Base-by-base conservation (phyloP, 2,329 filamentous ascomycete genomes). In the Phyllachora maydis region DNA sequence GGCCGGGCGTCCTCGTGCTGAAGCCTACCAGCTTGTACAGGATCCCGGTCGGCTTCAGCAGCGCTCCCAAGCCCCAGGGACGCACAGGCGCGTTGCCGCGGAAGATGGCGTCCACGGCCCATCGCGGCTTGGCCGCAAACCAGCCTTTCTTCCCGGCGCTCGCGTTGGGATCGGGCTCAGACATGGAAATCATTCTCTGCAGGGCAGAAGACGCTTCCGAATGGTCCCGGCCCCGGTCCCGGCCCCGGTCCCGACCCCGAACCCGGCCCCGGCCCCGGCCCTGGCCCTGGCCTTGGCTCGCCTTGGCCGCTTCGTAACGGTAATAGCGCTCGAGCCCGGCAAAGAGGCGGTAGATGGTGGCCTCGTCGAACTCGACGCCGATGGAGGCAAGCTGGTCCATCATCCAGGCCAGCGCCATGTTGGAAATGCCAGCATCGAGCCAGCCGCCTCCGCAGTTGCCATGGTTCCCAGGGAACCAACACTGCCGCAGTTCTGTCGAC, bases 381-480 rank as follows among this genome's bases (percentile, higher is more conserved):
- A 63, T 42, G 5, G 54, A 58, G 4, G 52, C 47, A 22, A 64
- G 44, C 30, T 64, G 59, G 23, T 63, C 59, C 54, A 61, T 59
- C 57, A 62, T 62, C 57, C 43, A 47, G 7, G 45, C 44, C 28
- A 49, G 37, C 6, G 45, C 36, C 28, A 42, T 43, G 27, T 47
- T 36, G 23, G 43, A 39, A 8, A 47, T 32, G 10, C 53, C 54
- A 29, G 59, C 50, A 22, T 63, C 57, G 11, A 26, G 46, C 52
- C 57, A 65, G 0, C 60, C 60, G 1, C 60, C 60, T 2, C 60
- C 60, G 7, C 64, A 48, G 25, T 65, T 58, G 7, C 52, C 52
- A 26, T 65, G 60, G 25, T 53, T 53, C 1, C 60, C 60, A 0
- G 59, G 50, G 30, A 65, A 65, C 56, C 59, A 65, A 21, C 64